Evolutionary conservation across 2,329 filamentous ascomycete species (phyloP).

Genomic region (Grosmannia clavigera): DNA sequence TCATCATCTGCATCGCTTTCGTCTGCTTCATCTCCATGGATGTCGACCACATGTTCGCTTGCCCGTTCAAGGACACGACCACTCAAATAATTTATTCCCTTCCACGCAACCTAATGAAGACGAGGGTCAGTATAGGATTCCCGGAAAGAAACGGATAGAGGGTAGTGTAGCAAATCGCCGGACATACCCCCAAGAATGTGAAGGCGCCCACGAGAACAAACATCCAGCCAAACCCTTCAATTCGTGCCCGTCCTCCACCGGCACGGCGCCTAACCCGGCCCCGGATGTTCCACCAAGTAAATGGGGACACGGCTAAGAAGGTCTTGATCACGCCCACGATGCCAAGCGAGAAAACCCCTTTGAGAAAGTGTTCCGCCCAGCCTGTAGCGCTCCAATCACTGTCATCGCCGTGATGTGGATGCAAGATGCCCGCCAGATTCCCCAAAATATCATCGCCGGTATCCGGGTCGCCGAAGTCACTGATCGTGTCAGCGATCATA

Average conservation of each 20-base stretch:
- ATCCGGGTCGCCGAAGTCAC: conserved; percentile 25
- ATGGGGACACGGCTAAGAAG: conserved; percentile 60
- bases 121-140: conserved; percentile 12
- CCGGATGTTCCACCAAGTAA: conserved; percentile 65
- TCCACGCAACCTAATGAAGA: conserved; percentile 57
- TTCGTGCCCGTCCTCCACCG: conserved; percentile 63
- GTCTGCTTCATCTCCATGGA: conserved; percentile 48
- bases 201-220: conserved; percentile 68
- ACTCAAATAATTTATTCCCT: conserved; percentile 63
- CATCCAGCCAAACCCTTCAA: conserved; percentile 67
- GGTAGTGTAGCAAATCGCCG: background rate
- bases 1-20: conserved; percentile 58
- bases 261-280: conserved; percentile 37
- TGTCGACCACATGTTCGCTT: conserved; percentile 71
- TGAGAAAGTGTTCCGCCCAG: conserved; percentile 77
- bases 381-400: conserved; percentile 23
- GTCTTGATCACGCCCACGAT: conserved; percentile 76
- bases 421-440: background rate
- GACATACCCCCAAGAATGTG: conserved; percentile 62
- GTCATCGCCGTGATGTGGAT: conserved; percentile 21
- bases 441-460: conserved; percentile 18
- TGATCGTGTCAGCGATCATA: conserved; percentile 41
- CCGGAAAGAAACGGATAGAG: conserved; percentile 15
- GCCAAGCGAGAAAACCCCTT: conserved; percentile 82
- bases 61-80: conserved; percentile 61